Evolutionary conservation across 371 early-diverging fungal genomes (phyloP).

Genomic region (Conidiobolus incongruus): DNA sequence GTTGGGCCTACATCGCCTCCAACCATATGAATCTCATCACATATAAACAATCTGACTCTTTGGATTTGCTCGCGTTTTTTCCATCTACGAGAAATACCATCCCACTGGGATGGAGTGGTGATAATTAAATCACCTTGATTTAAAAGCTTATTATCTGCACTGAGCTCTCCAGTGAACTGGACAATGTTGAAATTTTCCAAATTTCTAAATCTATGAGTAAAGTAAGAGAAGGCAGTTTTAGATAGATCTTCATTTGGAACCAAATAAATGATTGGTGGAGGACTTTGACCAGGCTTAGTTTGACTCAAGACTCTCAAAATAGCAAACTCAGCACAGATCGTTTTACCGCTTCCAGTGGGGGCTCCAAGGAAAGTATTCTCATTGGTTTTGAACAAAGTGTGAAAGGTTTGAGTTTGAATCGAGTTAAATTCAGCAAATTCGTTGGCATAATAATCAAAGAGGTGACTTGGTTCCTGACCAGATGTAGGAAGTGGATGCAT

Average conservation of each 20-base stretch:
- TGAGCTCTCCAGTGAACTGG: constrained; percentile 85
- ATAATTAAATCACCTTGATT: constrained; percentile 79
- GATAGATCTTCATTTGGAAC: constrained; percentile 83
- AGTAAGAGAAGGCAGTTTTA: constrained; percentile 47
- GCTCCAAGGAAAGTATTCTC: constrained; percentile 90
- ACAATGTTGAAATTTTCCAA: constrained; percentile 16
- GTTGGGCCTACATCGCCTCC: constrained; percentile 58
- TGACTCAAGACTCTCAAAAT: constrained; percentile 62
- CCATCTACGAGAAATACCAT: constrained; percentile 88
- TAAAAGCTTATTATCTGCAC: constrained; percentile 67
- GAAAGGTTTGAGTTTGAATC: constrained; percentile 91
- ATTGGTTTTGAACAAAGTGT: constrained; percentile 70
- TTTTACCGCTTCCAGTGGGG: constrained; percentile 94
- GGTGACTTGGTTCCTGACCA: constrained; percentile 45
- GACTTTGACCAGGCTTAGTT: constrained; percentile 9
- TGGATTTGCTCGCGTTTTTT: constrained; percentile 81
- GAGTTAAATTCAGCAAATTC: constrained; percentile 60
- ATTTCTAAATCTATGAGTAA: constrained; percentile 39
- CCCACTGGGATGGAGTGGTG: constrained; percentile 96
- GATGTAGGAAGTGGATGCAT: constrained; percentile 74
- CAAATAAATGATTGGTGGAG: constrained; percentile 67
- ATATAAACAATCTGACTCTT: constrained; percentile 70
- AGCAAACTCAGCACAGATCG: constrained; percentile 90
- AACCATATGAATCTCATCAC: constrained; percentile 93
- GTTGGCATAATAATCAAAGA: constrained; percentile 21